Conservation (phyloP, 176 grass and related monocot species). For the Raddia guianensis region DNA sequence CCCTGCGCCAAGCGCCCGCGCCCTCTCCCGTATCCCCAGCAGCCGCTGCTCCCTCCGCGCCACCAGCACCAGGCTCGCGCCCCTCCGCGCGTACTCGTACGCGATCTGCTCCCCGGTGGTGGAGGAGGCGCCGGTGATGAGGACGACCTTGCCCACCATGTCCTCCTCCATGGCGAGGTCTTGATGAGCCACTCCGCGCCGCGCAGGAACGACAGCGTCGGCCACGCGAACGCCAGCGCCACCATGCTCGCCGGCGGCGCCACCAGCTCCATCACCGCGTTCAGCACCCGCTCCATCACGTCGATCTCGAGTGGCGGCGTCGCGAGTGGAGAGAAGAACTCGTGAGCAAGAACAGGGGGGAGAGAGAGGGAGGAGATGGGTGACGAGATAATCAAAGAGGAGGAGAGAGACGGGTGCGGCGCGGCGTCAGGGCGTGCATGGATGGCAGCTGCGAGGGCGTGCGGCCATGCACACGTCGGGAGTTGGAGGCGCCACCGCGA, state of each 20-base stretch:
- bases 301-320: too few relatives aligned
- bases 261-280: constrained; percentile 68
- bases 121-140: constrained; percentile 82
- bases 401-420: neutral
- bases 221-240: constrained; percentile 89
- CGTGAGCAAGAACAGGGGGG: too few relatives aligned
- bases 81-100: constrained; percentile 83
- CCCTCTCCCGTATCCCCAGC: constrained; percentile 74
- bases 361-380: too few relatives aligned
- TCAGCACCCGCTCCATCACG: constrained; percentile 53
- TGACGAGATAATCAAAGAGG: constrained; percentile 12
- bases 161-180: constrained; percentile 62
- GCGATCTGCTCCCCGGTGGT: constrained; percentile 95
- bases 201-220: constrained; percentile 71
- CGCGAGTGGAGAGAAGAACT: too few relatives aligned
- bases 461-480: constrained; percentile 37
- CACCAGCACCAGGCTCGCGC: constrained; percentile 76
- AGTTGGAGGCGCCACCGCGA: too few relatives aligned
- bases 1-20: constrained; percentile 62
- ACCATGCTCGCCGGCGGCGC: constrained; percentile 97
- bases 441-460: constrained; percentile 30
- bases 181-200: constrained; percentile 64
- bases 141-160: constrained; percentile 75
- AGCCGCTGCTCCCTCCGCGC: constrained; percentile 83
- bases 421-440: constrained; percentile 5